A percentile compares a stretch with the other conserved stretches of the same genome.
phyloP scores from a whole-genome alignment of 108 stramenopile species.

The Cyclostephanos invisitatus region DNA sequence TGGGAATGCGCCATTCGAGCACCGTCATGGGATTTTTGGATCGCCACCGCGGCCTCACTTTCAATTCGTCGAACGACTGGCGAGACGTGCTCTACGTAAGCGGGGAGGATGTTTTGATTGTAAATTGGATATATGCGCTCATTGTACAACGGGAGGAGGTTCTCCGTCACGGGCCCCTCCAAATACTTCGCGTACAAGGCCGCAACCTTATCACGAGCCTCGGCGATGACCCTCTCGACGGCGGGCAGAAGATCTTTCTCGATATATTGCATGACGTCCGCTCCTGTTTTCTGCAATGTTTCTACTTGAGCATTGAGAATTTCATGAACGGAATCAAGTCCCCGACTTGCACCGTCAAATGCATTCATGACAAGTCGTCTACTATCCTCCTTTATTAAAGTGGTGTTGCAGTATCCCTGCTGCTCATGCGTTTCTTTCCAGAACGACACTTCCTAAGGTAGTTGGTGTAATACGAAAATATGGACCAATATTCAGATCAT shows the following conservation, averaged over 20 bases:
- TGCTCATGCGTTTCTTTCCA: slow-evolving; percentile 40
- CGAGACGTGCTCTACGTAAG: slow-evolving; percentile 21
- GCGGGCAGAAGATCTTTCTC: slow-evolving; percentile 17
- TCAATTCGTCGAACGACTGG: slow-evolving; percentile 36
- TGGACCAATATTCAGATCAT: not conserved
- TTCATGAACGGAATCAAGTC: slow-evolving; percentile 19
- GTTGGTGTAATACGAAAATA: not conserved
- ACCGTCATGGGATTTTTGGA: slow-evolving; percentile 26
- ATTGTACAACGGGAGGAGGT: slow-evolving; percentile 36
- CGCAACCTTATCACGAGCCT: slow-evolving; percentile 19
- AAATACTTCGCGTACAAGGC: slow-evolving; percentile 33
- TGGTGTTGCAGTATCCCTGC: slow-evolving; percentile 47
- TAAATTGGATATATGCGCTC: slow-evolving; percentile 42
- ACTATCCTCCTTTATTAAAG: slow-evolving; percentile 41
- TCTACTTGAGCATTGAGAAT: slow-evolving; percentile 19
- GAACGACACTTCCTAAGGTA: slow-evolving; percentile 28
- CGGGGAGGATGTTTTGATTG: slow-evolving; percentile 31
- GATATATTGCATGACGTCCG: slow-evolving; percentile 18
- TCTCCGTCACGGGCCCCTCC: slow-evolving; percentile 19
- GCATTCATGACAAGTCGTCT: slow-evolving; percentile 17
- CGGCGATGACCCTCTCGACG: slow-evolving; percentile 8
- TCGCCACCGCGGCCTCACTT: slow-evolving; percentile 22
- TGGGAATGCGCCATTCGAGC: slow-evolving; percentile 23
- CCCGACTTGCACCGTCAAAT: slow-evolving; percentile 19
- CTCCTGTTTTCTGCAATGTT: slow-evolving; percentile 4